Evolutionary conservation across 306 rosid genomes (phyloP), one percentile per base, ranked within the genome.

Genomic region (Dryas octopetala): DNA sequence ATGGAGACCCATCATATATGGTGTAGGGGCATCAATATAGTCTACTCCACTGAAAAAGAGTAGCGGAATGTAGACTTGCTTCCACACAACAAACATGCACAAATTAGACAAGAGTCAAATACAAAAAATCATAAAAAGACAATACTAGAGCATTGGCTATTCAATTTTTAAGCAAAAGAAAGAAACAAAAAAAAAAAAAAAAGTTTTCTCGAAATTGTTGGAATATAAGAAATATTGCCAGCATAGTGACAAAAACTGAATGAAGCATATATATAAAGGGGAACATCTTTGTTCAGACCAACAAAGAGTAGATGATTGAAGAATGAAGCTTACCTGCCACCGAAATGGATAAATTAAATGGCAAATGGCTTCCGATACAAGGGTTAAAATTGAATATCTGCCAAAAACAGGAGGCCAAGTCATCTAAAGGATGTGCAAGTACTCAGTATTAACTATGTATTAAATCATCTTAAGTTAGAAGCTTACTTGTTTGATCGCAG

Each of bases 21-120:
- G 99, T 40, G 98, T 95, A 40, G 99, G 99, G 75, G 98, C 97
- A 83, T 95, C 99, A 81, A 95, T 95, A 77, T 95, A 95, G 93
- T 95, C 98, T 84, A 95, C 97, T 81, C 99, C 99, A 80, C 96
- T 95, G 91, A 88, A 95, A 90, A 95, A 95, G 83, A 95, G 99
- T 87, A 92, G 85, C 64, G 99, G 99, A 89, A 95, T 95, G 88
- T 92, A 95, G 82, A 95, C 99, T 83, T 95, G 99, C 99, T 95
- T 83, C 86, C 87, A 83, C 81, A 84, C 83, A 84, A 79, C 73
- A 92, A 86, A 90, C 77, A 78, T 61, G 85, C 59, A 81, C 57
- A 48, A 79, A 83, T 87, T 85, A 83, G 88, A 84, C 75, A 55
- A 62, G 71, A 84, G 78, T 83, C 58, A 70, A 71, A 75, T 61